Percentiles rank a stretch among this genome's conserved stretches.
Conservation (phyloP, 345 rosid species). For the Noccaea caerulescens region DNA sequence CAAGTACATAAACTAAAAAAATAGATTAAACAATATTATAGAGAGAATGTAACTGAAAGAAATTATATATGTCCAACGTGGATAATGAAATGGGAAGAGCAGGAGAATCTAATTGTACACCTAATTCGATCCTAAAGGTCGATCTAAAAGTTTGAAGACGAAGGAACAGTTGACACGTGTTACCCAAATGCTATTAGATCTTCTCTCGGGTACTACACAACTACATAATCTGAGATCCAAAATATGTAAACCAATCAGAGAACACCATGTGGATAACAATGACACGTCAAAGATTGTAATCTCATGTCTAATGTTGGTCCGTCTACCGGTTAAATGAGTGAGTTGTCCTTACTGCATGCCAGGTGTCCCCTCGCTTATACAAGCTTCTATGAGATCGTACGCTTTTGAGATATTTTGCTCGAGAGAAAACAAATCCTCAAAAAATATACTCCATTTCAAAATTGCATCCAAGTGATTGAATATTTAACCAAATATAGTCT, state of each 20-base stretch:
- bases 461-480: slow-evolving; percentile 9
- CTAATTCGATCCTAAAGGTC: slow-evolving; percentile 24
- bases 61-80: slow-evolving; percentile 16
- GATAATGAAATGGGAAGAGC: slow-evolving; percentile 16
- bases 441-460: background rate
- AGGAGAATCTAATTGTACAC: slow-evolving; percentile 32
- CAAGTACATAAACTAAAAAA: background rate
- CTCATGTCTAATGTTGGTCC: slow-evolving; percentile 30
- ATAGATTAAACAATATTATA: background rate
- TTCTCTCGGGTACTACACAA: slow-evolving; percentile 21
- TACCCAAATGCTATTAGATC: slow-evolving; percentile 18
- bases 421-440: background rate
- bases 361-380: slow-evolving; percentile 15
- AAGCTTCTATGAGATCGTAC: slow-evolving; percentile 14
- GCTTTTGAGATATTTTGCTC: slow-evolving; percentile 31
- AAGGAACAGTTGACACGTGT: slow-evolving; percentile 30
- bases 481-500: background rate
- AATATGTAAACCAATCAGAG: slow-evolving; percentile 14
- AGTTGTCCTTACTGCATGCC: slow-evolving; percentile 29
- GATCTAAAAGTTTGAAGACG: slow-evolving; percentile 7
- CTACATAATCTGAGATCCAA: slow-evolving; percentile 40
- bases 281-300: slow-evolving; percentile 29
- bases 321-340: slow-evolving; percentile 18
- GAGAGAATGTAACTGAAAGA: background rate
- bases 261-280: slow-evolving; percentile 32